Evolutionary conservation across 768 basidiomycete genomes (phyloP).

Genomic region (Serendipita indica): DNA sequence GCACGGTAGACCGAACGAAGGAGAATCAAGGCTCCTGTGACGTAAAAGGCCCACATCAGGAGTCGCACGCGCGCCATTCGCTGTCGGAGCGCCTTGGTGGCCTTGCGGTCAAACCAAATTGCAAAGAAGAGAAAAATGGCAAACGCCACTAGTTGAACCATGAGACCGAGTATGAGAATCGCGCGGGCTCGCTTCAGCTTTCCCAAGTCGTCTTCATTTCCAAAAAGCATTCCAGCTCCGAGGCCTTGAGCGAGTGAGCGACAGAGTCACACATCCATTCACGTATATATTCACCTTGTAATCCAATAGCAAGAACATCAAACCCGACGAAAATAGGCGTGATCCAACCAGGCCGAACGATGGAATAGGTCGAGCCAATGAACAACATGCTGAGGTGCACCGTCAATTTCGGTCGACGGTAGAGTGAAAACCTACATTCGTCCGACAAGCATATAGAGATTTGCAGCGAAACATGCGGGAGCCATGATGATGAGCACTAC

Average conservation of each 20-base stretch:
- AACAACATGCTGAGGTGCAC: not conserved
- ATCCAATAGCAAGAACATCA: not conserved
- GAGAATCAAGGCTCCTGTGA: not conserved
- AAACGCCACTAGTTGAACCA: slow-evolving; percentile 1
- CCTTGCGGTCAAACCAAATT: not conserved
- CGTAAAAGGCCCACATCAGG: not conserved
- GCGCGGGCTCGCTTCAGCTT: not conserved
- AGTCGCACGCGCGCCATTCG: not conserved
- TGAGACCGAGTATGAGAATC: not conserved
- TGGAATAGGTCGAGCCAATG: not conserved
- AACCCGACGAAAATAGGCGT: not conserved
- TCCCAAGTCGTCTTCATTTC: not conserved
- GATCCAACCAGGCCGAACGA: not conserved
- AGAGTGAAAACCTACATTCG: not conserved
- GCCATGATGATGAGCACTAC: not conserved
- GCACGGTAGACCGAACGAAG: slow-evolving; percentile 5
- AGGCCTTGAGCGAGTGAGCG: too few relatives aligned
- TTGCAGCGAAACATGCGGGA: not conserved
- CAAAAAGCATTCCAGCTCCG: not conserved
- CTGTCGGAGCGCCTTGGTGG: not conserved
- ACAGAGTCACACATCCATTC: too few relatives aligned
- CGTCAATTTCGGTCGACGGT: too few relatives aligned
- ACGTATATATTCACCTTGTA: too few relatives aligned
- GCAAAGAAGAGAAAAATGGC: slow-evolving; percentile 1
- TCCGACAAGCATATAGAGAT: not conserved